Percentiles rank a stretch among this genome's conserved stretches.
phyloP scores from a whole-genome alignment of 805 yeast genomes.

The Dipodascopsis uninucleata region DNA sequence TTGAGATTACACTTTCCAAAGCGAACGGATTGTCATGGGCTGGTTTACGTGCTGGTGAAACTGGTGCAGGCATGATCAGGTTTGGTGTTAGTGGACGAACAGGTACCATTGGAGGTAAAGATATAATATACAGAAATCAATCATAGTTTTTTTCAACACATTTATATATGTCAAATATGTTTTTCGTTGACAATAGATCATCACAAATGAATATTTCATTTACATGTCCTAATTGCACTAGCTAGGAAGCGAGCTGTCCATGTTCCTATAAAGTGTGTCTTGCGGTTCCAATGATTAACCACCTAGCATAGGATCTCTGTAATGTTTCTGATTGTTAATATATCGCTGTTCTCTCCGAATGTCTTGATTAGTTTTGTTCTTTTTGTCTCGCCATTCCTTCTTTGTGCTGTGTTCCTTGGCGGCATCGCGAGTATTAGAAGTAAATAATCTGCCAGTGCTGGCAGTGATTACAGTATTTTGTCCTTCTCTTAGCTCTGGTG shows the following conservation, averaged over 20 bases:
- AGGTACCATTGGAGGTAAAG: conserved; percentile 31
- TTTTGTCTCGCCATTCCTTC: conserved; percentile 60
- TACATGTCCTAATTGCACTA: too few relatives aligned
- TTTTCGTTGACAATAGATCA: too few relatives aligned
- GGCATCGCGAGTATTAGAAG: conserved; percentile 31
- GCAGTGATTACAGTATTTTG: conserved; percentile 72
- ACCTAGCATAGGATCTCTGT: conserved; percentile 63
- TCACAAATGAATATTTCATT: too few relatives aligned
- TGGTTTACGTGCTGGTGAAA: conserved; percentile 30
- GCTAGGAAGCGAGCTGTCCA: too few relatives aligned
- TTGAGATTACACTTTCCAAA: conserved; percentile 27
- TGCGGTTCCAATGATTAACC: conserved; percentile 8
- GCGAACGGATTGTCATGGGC: conserved; percentile 29
- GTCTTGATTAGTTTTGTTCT: conserved; percentile 45
- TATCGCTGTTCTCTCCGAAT: conserved; percentile 56
- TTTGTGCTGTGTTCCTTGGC: conserved; percentile 44
- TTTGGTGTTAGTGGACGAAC: conserved; percentile 31
- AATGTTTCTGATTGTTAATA: conserved; percentile 80
- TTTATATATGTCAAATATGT: background rate
- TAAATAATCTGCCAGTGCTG: conserved; percentile 7
- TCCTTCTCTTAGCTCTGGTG: conserved; percentile 55
- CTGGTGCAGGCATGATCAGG: conserved; percentile 31
- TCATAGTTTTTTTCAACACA: conserved; percentile 13
- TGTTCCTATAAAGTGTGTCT: background rate
- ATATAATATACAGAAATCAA: conserved; percentile 24